phyloP scores from a whole-genome alignment of 192 early-diverging fungal species.

The Entomortierella chlamydospora region DNA sequence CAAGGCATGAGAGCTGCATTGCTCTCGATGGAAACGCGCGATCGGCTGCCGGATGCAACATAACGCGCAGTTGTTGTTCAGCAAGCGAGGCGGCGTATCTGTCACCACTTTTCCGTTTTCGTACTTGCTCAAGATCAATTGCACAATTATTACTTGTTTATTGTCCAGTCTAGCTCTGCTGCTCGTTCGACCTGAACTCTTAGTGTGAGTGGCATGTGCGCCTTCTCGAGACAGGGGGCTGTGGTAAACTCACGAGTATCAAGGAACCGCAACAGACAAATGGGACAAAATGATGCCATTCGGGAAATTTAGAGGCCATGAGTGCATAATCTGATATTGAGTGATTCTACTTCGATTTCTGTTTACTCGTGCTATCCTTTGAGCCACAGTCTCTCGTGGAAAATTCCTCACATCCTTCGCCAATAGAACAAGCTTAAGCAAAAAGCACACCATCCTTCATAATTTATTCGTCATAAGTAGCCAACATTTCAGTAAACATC shows the following conservation, averaged over 20 bases:
- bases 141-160: background rate
- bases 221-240: background rate
- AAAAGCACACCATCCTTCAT: background rate
- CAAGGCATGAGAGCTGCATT: too few species aligned
- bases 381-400: background rate
- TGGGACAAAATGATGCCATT: conserved; percentile 21
- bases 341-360: background rate
- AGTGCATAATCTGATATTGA: conserved; percentile 11
- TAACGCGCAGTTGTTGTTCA: too few species aligned
- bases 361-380: background rate
- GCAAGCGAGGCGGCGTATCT: background rate
- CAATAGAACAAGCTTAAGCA: background rate
- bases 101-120: background rate
- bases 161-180: background rate
- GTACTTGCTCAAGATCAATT: too few species aligned
- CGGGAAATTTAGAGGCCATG: conserved; percentile 37
- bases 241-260: background rate
- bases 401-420: too few species aligned
- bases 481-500: too few species aligned
- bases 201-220: conserved; percentile 15
- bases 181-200: background rate
- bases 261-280: background rate
- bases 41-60: too few species aligned
- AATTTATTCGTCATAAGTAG: background rate
- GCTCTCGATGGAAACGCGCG: too few species aligned